A percentile compares a stretch with the other conserved stretches of the same genome.
phyloP scores from a whole-genome alignment of 495 filamentous ascomycete genomes.

The Hypomontagnella submonticulosa region DNA sequence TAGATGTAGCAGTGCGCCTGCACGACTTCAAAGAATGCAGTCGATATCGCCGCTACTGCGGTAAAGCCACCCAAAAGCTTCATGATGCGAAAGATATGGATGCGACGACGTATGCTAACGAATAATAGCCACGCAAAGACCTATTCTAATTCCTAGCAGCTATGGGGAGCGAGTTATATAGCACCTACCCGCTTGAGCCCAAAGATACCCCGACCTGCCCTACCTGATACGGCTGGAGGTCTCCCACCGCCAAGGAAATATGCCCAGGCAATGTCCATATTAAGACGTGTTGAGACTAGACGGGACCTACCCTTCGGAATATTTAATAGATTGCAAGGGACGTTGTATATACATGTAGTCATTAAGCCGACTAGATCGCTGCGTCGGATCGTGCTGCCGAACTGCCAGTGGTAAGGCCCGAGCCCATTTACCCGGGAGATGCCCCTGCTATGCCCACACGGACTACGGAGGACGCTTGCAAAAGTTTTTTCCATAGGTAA shows the following conservation, averaged over 20 bases:
- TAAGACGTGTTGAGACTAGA: neutral
- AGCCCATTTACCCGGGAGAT: constrained; percentile 3
- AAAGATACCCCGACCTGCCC: neutral
- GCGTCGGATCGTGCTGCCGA: constrained; percentile 26
- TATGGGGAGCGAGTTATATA: constrained; percentile 1
- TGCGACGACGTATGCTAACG: neutral
- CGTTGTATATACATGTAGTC: constrained; percentile 11
- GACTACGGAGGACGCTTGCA: too few species aligned
- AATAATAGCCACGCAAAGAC: neutral
- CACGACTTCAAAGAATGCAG: constrained; percentile 14
- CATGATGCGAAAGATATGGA: constrained; percentile 1
- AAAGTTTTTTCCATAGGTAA: too few species aligned
- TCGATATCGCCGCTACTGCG: constrained; percentile 15
- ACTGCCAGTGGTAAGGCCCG: neutral
- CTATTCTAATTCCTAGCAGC: neutral
- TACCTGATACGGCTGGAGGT: too few species aligned
- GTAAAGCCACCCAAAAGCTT: constrained; percentile 4
- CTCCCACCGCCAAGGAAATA: neutral
- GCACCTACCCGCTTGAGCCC: neutral
- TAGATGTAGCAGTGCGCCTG: constrained; percentile 45
- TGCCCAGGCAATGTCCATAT: constrained; percentile 5
- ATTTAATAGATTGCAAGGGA: neutral
- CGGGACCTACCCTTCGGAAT: neutral
- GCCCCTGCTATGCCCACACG: too few species aligned
- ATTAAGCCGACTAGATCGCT: constrained; percentile 9